phyloP scores from a whole-genome alignment of 129 eudicot genomes.

The Tagetes erecta region DNA sequence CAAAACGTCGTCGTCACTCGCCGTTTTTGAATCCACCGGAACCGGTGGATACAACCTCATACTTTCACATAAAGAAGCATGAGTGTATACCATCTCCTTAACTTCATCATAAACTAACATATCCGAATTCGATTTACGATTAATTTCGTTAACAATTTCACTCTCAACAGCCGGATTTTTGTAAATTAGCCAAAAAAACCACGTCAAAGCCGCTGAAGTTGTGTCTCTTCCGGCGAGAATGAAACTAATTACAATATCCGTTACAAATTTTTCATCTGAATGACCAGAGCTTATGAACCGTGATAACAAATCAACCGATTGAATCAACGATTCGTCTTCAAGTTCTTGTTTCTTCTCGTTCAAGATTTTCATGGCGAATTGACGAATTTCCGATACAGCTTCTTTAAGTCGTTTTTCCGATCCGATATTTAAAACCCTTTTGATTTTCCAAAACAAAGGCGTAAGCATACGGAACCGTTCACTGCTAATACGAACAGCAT shows the following conservation, averaged over 20 bases:
- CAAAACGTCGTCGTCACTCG: slow-evolving; percentile 36
- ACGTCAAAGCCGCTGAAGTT: slow-evolving; percentile 34
- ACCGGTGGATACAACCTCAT: slow-evolving; percentile 38
- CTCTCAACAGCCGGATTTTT: slow-evolving; percentile 31
- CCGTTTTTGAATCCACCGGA: slow-evolving; percentile 24
- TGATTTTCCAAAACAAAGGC: slow-evolving; percentile 51
- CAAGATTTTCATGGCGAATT: slow-evolving; percentile 27
- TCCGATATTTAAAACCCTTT: slow-evolving; percentile 29
- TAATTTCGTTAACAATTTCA: slow-evolving; percentile 21
- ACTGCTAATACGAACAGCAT: slow-evolving; percentile 24
- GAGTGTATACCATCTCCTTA: slow-evolving; percentile 38
- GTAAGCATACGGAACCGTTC: slow-evolving; percentile 19
- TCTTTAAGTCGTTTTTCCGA: slow-evolving; percentile 25
- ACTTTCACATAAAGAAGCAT: slow-evolving; percentile 34
- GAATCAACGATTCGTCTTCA: not conserved
- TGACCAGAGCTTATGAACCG: slow-evolving; percentile 43
- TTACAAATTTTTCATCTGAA: slow-evolving; percentile 48
- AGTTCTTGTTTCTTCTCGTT: slow-evolving; percentile 32
- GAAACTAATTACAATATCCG: slow-evolving; percentile 57
- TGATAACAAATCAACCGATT: slow-evolving; percentile 32
- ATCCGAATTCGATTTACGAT: slow-evolving; percentile 20
- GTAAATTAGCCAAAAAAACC: slow-evolving; percentile 32
- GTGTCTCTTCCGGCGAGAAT: slow-evolving; percentile 53
- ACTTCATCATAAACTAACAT: slow-evolving; percentile 27
- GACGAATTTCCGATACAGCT: slow-evolving; percentile 21